Evolutionary conservation across 2,329 filamentous ascomycete genomes (phyloP).

Genomic region (Trichoderma cornu-damae): DNA sequence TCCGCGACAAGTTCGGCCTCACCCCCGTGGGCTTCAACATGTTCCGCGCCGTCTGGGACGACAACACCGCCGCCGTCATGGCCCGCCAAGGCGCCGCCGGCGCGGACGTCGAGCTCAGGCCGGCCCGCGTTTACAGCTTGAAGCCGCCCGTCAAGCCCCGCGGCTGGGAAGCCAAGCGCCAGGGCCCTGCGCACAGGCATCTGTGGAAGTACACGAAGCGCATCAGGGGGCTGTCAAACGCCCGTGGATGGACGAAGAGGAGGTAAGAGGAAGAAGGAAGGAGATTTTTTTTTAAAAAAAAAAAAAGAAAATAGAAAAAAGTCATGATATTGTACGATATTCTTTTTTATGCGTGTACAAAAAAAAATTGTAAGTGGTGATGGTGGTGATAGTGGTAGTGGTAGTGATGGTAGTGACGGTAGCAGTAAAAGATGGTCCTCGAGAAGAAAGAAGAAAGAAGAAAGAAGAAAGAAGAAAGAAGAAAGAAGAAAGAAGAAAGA

Average conservation of each 20-base stretch:
- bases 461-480: too few relatives aligned
- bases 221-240: slow-evolving; percentile 45
- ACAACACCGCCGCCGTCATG: slow-evolving; percentile 84
- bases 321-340: slow-evolving; percentile 16
- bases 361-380: not conserved
- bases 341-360: slow-evolving; percentile 14
- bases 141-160: slow-evolving; percentile 57
- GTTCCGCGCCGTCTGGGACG: slow-evolving; percentile 88
- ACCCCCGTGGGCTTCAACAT: slow-evolving; percentile 75
- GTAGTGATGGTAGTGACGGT: too few relatives aligned
- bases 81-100: slow-evolving; percentile 67
- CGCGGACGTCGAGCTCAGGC: slow-evolving; percentile 78
- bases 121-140: slow-evolving; percentile 66
- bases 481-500: too few relatives aligned
- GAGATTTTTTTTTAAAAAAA: too few relatives aligned
- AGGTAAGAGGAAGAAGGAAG: slow-evolving; percentile 27
- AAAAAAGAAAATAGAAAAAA: slow-evolving; percentile 14
- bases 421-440: not conserved
- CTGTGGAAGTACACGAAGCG: slow-evolving; percentile 62
- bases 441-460: not conserved
- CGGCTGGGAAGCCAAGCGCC: slow-evolving; percentile 62
- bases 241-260: slow-evolving; percentile 40
- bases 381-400: not conserved
- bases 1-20: slow-evolving; percentile 64
- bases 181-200: slow-evolving; percentile 59